Evolutionary conservation across 1,139 yeast species (phyloP).

Genomic region (Hyphopichia fennica): DNA sequence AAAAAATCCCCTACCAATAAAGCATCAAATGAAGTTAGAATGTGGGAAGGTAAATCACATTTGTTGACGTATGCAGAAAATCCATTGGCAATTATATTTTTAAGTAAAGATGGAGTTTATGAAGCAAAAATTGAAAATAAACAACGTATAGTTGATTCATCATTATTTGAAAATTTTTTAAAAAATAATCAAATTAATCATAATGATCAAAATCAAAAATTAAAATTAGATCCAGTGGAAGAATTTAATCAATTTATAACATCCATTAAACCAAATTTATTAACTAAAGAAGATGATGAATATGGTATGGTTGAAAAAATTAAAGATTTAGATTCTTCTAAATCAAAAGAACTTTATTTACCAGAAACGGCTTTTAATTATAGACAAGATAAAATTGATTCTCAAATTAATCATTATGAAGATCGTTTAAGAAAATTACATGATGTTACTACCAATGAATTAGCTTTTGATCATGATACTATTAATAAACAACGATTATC

Average conservation of each 20-base stretch:
- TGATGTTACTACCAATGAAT: conserved; percentile 18
- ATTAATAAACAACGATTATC: conserved; percentile 12
- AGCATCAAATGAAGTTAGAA: conserved; percentile 25
- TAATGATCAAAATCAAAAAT: conserved; percentile 12
- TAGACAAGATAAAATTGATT: conserved; percentile 12
- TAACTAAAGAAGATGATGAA: conserved; percentile 19
- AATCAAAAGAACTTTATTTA: conserved; percentile 13
- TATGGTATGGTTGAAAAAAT: conserved; percentile 21
- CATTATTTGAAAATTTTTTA: conserved; percentile 24
- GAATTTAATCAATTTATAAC: conserved; percentile 16
- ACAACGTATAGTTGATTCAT: conserved; percentile 23
- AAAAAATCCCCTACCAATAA: conserved; percentile 22
- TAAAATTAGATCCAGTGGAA: conserved; percentile 19
- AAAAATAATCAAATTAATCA: conserved; percentile 13
- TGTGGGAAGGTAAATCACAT: conserved; percentile 26
- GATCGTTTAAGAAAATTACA: conserved; percentile 9
- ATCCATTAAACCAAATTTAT: conserved; percentile 15
- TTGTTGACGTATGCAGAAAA: conserved; percentile 19
- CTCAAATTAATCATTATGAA: conserved; percentile 13
- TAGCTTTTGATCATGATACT: conserved; percentile 14
- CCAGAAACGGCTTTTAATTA: conserved; percentile 16
- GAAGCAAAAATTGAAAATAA: conserved; percentile 26
- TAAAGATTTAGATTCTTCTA: conserved; percentile 12
- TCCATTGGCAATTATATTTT: conserved; percentile 22
- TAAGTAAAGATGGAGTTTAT: conserved; percentile 27